Base-by-base conservation (phyloP, 2,329 filamentous ascomycete species). In the Calonectria honghensis region DNA sequence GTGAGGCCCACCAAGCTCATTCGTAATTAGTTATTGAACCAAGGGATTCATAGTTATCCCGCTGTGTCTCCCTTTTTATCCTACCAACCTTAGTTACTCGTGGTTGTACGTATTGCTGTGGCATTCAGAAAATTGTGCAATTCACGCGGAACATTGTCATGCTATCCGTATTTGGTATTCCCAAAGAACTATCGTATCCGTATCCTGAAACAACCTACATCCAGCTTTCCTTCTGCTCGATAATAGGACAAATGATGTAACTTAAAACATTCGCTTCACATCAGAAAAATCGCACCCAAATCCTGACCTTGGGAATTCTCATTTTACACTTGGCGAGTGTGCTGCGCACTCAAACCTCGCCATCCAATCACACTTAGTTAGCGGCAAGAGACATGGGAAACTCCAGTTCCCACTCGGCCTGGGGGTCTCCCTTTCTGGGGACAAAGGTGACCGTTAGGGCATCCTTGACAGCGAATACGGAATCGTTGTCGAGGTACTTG, bases 401-500 rank as follows among this genome's bases (percentile, higher is more conserved):
- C 50, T 79, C 76, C 64, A 79, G 51, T 35, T 79, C 78, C 71
- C 73, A 77, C 14, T 76, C 64, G 0, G 78, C 78, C 65, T 77
- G 52, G 11, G 78, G 57, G 20, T 79, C 78, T 24, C 72, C 75
- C 50, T 79, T 79, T 32, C 78, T 70, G n/a, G 78, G 76, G n/a
- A 70, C 50, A 11, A 79, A 79, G 1, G 57, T 74, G 5, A 79
- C 78, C 7, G 78, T 79, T n/a, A 79, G 65, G 13, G 70, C 77
- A 20, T 79, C 78, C 70, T 79, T 79, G 24, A 79, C 78, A 11
- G 78, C 78, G 2, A 79, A 79, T 1, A 79, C 78, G 32, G 76
- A 76, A 13, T 79, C 78, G 35, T 79, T 77, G 14, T 75, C 76
- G 9, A 79, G 78, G 7, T 79, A 79, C 0, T 69, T 59, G 2